These are phyloP conservation scores for Nakazawaea pomicola DNA, from an alignment of 805 yeast genomes.

Conservation along the genomic window DNA sequence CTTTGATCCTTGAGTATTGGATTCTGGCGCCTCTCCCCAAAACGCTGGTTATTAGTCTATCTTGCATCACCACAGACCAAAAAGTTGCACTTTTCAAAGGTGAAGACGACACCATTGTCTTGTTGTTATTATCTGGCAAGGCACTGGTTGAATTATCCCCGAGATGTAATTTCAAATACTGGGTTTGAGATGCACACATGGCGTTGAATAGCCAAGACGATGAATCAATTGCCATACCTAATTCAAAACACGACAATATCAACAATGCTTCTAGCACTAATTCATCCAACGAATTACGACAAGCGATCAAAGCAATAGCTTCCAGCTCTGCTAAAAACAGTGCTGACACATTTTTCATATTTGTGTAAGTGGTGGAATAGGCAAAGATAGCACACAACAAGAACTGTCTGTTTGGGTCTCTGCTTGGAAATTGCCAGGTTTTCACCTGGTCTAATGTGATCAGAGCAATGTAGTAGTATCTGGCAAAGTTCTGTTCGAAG, in stretches of 20 bases:
- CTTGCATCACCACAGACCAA: constrained; percentile 29
- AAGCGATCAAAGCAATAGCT: constrained; percentile 19
- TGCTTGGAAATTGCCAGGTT: constrained; percentile 24
- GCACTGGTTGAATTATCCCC: constrained; percentile 5
- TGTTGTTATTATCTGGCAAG: background rate
- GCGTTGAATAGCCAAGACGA: constrained; percentile 28
- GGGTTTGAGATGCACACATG: constrained; percentile 26
- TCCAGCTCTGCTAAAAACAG: constrained; percentile 22
- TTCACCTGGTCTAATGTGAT: constrained; percentile 19
- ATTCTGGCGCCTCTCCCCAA: constrained; percentile 30
- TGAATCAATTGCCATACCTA: constrained; percentile 29
- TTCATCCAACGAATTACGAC: constrained; percentile 19
- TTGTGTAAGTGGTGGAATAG: constrained; percentile 22
- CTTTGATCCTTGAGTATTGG: constrained; percentile 26
- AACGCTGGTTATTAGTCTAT: constrained; percentile 27
- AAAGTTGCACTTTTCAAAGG: constrained; percentile 20
- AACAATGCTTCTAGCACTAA: constrained; percentile 23
- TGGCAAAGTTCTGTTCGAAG: constrained; percentile 23
- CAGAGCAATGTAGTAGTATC: constrained; percentile 22
- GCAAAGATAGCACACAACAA: constrained; percentile 24
- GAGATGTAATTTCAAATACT: constrained; percentile 23
- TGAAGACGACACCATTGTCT: constrained; percentile 12
- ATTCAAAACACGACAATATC: constrained; percentile 26
- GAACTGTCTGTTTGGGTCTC: constrained; percentile 23
- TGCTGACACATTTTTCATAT: constrained; percentile 12